Evolutionary conservation across 202 grass and related monocot species (phyloP).

Genomic region (Musa balbisiana): DNA sequence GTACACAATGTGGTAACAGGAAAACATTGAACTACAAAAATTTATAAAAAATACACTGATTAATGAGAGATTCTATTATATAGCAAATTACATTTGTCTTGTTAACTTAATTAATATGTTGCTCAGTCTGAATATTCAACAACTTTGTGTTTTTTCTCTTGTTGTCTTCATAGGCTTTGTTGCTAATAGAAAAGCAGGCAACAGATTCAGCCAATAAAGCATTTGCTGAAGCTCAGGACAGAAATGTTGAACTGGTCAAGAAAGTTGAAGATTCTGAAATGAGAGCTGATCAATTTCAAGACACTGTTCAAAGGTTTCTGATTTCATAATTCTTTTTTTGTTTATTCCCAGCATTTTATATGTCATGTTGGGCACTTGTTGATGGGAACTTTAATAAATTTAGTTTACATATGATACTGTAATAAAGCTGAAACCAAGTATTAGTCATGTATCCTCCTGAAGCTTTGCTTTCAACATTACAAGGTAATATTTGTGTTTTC

Average conservation of each 20-base stretch:
- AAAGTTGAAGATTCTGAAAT: conserved; percentile 19
- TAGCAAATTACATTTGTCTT: not conserved
- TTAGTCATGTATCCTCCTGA: too few species aligned
- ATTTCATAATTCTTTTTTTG: not conserved
- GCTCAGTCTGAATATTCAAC: not conserved
- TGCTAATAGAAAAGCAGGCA: conserved; percentile 12
- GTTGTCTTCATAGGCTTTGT: conserved; percentile 8
- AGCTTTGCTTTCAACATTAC: not conserved
- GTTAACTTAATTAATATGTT: not conserved
- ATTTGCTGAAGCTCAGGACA: not conserved
- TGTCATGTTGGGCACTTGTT: too few species aligned
- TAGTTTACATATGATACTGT: too few species aligned
- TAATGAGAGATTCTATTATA: too few species aligned
- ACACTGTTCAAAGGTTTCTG: conserved; percentile 8
- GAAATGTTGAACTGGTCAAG: conserved; percentile 19
- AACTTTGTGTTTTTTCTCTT: conserved; percentile 5
- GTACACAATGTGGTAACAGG: too few species aligned
- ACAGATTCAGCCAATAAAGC: conserved; percentile 14
- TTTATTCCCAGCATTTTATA: not conserved
- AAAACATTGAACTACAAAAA: too few species aligned
- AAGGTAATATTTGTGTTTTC: conserved; percentile 5
- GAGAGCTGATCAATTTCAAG: conserved; percentile 21
- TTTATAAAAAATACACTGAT: too few species aligned
- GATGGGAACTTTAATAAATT: too few species aligned
- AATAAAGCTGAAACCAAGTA: too few species aligned